A percentile compares a stretch with the other conserved stretches of the same genome.
phyloP scores from a whole-genome alignment of 2,329 filamentous ascomycete species.

The Hymenoscyphus fraxineus region DNA sequence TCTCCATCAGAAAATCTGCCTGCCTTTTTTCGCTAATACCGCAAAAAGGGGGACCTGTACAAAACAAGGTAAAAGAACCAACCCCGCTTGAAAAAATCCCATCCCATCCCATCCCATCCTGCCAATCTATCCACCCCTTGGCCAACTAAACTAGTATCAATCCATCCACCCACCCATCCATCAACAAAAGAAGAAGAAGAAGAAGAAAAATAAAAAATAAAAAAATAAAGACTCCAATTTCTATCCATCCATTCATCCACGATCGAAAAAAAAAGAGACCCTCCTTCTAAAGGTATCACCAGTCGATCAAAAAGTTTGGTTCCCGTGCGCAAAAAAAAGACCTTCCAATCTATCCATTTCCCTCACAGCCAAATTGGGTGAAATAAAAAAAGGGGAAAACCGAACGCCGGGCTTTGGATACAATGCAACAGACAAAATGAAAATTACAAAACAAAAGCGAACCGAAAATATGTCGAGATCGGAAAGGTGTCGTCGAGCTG shows the following conservation, averaged over 20 bases:
- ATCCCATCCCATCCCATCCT: too few relatives aligned
- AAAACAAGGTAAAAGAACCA: too few relatives aligned
- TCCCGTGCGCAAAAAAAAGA: neutral
- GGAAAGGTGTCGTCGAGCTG: neutral
- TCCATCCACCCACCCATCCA: neutral
- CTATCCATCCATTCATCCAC: neutral
- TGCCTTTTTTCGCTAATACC: too few relatives aligned
- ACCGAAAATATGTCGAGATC: neutral
- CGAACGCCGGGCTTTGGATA: neutral
- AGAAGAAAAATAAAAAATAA: neutral
- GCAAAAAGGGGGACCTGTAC: too few relatives aligned
- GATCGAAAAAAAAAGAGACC: neutral
- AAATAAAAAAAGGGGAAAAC: neutral
- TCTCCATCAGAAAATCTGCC: too few relatives aligned
- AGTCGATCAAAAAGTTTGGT: neutral
- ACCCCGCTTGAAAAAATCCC: too few relatives aligned
- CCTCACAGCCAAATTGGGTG: neutral
- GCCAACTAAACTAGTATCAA: neutral
- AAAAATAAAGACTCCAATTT: neutral
- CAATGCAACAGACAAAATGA: neutral
- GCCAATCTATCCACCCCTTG: neutral
- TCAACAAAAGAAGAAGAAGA: neutral
- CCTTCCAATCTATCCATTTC: neutral
- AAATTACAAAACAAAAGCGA: neutral
- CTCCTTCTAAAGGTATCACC: conserved; percentile 2